Percentiles rank a stretch among this genome's conserved stretches.
Conservation (phyloP, 2,329 filamentous ascomycete species). For the Apiospora pterosperma region DNA sequence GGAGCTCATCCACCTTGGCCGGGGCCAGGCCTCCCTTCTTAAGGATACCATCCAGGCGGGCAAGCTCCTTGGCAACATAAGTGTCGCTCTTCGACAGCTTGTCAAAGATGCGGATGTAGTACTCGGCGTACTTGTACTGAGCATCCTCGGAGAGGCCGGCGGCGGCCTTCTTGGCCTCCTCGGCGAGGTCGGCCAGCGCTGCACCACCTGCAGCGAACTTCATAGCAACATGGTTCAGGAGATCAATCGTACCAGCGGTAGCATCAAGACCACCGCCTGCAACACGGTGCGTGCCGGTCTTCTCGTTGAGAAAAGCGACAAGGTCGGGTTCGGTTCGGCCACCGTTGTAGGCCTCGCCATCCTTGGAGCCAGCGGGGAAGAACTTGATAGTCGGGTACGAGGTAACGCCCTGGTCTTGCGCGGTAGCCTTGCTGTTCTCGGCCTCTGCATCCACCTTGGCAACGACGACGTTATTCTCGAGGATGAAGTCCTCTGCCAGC, state of each 20-base stretch:
- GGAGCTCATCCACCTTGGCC: conserved; percentile 85
- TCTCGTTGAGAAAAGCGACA: conserved; percentile 79
- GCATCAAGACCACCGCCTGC: conserved; percentile 76
- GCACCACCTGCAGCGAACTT: conserved; percentile 64
- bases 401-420: conserved; percentile 71
- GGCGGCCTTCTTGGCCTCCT: conserved; percentile 70
- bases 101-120: conserved; percentile 88
- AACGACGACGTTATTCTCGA: conserved; percentile 75
- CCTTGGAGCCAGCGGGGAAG: conserved; percentile 82
- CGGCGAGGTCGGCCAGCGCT: conserved; percentile 59
- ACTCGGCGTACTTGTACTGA: conserved; percentile 78
- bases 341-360: conserved; percentile 67
- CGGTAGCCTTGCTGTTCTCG: conserved; percentile 73
- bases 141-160: conserved; percentile 58
- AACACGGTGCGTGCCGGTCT: conserved; percentile 82
- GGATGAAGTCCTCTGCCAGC: conserved; percentile 75
- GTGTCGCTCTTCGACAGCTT: conserved; percentile 76
- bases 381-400: conserved; percentile 98
- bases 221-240: conserved; percentile 71
- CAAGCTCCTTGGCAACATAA: conserved; percentile 82
- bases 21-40: conserved; percentile 82
- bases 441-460: conserved; percentile 96
- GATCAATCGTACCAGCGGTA: conserved; percentile 76
- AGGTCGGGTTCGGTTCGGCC: conserved; percentile 75
- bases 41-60: conserved; percentile 74